Percentiles rank a stretch among this genome's conserved stretches.
phyloP scores from a whole-genome alignment of 2,329 filamentous ascomycete species.

The Ustilaginoidea virens region DNA sequence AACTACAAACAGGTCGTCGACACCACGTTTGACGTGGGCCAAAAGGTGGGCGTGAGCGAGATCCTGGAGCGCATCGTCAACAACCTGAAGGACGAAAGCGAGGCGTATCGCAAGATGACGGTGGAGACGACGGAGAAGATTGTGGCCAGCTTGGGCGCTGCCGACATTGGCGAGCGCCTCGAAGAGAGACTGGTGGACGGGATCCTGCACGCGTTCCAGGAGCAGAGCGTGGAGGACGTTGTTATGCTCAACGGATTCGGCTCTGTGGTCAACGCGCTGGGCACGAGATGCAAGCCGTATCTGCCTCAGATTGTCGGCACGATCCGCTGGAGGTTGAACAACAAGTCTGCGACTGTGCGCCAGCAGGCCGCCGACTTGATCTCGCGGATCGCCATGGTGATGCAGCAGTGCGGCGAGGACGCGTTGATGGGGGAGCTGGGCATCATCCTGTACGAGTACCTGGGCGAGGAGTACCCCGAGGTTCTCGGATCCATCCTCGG shows the following conservation, averaged over 20 bases:
- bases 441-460: conserved; percentile 89
- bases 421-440: conserved; percentile 90
- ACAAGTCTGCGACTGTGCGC: conserved; percentile 91
- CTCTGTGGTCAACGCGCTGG: conserved; percentile 89
- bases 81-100: conserved; percentile 95
- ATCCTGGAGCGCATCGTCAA: conserved; percentile 86
- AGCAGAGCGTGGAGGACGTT: conserved; percentile 91
- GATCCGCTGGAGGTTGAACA: conserved; percentile 92
- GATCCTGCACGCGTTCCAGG: conserved; percentile 91
- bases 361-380: conserved; percentile 96
- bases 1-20: conserved; percentile 98
- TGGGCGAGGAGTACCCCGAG: conserved; percentile 96
- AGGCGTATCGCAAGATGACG: conserved; percentile 97
- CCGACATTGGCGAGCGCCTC: conserved; percentile 81
- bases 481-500: conserved; percentile 93
- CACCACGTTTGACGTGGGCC: conserved; percentile 89
- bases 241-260: conserved; percentile 96
- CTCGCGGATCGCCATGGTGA: conserved; percentile 92
- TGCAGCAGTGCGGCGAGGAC: conserved; percentile 97
- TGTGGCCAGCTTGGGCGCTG: conserved; percentile 80
- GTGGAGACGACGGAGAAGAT: conserved; percentile 97
- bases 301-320: conserved; percentile 94
- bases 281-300: conserved; percentile 88
- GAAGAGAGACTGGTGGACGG: conserved; percentile 93
- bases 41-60: conserved; percentile 95